phyloP scores from a whole-genome alignment of 1,284 basidiomycete genomes.

The Taiwanofungus camphoratus region DNA sequence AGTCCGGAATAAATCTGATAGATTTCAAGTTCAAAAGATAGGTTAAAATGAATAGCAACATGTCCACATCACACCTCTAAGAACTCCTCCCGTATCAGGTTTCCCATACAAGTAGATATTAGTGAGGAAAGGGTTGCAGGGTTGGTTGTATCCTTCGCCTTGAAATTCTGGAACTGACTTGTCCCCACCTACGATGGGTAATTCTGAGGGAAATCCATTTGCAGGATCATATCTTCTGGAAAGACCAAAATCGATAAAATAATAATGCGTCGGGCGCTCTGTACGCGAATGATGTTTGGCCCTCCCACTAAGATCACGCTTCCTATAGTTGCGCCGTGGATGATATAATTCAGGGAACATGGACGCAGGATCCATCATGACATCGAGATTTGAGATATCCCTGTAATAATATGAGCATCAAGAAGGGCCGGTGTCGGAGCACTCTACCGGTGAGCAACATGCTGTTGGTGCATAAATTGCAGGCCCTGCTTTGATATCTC shows the following conservation, averaged over 20 bases:
- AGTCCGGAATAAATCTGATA: conserved; percentile 6
- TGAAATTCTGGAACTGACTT: conserved; percentile 23
- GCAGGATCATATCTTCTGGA: conserved; percentile 22
- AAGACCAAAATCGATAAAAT: conserved; percentile 32
- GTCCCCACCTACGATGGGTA: conserved; percentile 18
- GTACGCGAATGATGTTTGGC: conserved; percentile 28
- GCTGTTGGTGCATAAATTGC: conserved; percentile 16
- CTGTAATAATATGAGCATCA: conserved; percentile 21
- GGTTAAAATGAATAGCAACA: too few relatives aligned
- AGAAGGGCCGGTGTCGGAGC: background rate
- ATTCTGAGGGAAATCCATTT: conserved; percentile 3
- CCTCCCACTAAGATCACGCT: conserved; percentile 14
- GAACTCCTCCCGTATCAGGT: too few relatives aligned
- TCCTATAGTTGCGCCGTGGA: conserved; percentile 13
- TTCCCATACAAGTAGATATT: conserved; percentile 28
- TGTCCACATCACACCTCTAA: too few relatives aligned
- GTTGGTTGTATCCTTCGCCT: conserved; percentile 2
- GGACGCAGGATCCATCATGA: conserved; percentile 33
- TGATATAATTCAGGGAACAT: conserved; percentile 27
- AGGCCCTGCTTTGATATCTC: too few relatives aligned
- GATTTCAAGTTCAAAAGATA: too few relatives aligned
- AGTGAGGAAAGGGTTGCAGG: conserved; percentile 22
- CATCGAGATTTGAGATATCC: conserved; percentile 33
- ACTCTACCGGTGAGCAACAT: conserved; percentile 16
- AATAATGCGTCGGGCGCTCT: conserved; percentile 26